Conservation (phyloP, 208 protist species). For the Trypanosomatidae sp. region DNA sequence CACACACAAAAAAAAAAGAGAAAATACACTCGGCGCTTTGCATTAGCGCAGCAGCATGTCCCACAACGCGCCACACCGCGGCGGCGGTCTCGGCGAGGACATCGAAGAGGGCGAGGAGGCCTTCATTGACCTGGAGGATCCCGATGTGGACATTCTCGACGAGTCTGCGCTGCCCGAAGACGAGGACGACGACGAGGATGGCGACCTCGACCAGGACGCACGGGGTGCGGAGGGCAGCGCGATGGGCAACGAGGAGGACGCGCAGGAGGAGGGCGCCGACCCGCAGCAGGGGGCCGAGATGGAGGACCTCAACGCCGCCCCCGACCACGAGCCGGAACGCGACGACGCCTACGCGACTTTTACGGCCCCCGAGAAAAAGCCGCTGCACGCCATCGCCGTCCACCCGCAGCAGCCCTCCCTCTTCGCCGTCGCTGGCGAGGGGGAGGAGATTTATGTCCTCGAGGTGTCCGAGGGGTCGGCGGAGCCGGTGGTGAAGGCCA, state of each 20-base stretch:
- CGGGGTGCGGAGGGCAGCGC: constrained; percentile 12
- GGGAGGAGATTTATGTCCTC: constrained; percentile 77
- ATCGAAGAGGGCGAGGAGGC: constrained; percentile 62
- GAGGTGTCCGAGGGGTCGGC: neutral
- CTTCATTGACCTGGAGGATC: constrained; percentile 85
- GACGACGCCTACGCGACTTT: constrained; percentile 78
- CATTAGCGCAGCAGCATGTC: constrained; percentile 8
- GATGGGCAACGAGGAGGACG: constrained; percentile 14
- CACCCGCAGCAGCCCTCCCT: constrained; percentile 45
- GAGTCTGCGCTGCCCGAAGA: constrained; percentile 36
- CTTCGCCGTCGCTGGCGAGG: constrained; percentile 69
- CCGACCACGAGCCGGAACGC: constrained; percentile 73
- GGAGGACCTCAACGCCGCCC: constrained; percentile 77
- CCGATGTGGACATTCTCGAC: constrained; percentile 73
- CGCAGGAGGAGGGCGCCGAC: constrained; percentile 22
- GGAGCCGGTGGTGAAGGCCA: constrained; percentile 23
- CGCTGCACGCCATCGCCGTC: constrained; percentile 62
- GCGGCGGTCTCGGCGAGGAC: constrained; percentile 25
- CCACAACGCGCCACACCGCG: constrained; percentile 10
- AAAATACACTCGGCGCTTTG: too few relatives aligned
- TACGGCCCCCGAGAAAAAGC: constrained; percentile 39
- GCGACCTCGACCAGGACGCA: constrained; percentile 2
- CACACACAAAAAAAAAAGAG: too few relatives aligned
- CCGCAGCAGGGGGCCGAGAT: constrained; percentile 36
- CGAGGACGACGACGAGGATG: constrained; percentile 38